A percentile compares a stretch with the other conserved stretches of the same genome.
Conservation (phyloP, 2,329 filamentous ascomycete species). For the Fusarium burgessii region DNA sequence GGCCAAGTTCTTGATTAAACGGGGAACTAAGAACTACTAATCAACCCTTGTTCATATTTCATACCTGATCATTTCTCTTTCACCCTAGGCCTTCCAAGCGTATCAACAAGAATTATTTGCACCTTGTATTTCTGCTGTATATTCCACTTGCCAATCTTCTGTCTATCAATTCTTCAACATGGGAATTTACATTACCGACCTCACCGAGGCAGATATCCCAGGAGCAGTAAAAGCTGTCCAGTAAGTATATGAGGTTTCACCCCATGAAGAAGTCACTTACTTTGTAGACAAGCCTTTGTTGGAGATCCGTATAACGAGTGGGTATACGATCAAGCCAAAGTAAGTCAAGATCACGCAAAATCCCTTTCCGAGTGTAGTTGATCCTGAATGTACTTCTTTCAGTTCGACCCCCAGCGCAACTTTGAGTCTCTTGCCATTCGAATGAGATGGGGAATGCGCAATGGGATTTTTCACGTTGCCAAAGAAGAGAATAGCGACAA, state of each 20-base stretch:
- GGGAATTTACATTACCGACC: conserved; percentile 66
- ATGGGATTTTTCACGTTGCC: conserved; percentile 77
- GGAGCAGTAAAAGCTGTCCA: conserved; percentile 75
- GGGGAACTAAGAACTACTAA: no score
- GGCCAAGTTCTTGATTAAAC: not conserved
- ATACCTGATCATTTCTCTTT: not conserved
- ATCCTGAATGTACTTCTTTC: not conserved
- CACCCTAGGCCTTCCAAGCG: fast-evolving
- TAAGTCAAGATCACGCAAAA: not conserved
- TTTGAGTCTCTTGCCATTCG: conserved; percentile 72
- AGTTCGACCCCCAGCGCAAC: conserved; percentile 72
- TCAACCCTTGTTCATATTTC: no score
- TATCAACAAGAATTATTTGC: not conserved
- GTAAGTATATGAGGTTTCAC: conserved; percentile 25
- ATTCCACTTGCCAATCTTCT: not conserved
- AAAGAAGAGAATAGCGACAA: conserved; percentile 67
- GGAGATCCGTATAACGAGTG: conserved; percentile 76
- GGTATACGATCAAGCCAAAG: conserved; percentile 71
- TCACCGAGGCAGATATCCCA: conserved; percentile 70
- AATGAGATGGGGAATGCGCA: conserved; percentile 77
- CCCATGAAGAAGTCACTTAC: not conserved
- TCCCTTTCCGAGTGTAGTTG: fast-evolving
- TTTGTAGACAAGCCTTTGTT: conserved; percentile 65
- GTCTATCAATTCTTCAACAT: conserved; percentile 47
- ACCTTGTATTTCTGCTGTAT: not conserved